These are phyloP conservation scores for Diplodia mutila DNA, from an alignment of 2,329 filamentous ascomycete genomes.

Conservation along the genomic window DNA sequence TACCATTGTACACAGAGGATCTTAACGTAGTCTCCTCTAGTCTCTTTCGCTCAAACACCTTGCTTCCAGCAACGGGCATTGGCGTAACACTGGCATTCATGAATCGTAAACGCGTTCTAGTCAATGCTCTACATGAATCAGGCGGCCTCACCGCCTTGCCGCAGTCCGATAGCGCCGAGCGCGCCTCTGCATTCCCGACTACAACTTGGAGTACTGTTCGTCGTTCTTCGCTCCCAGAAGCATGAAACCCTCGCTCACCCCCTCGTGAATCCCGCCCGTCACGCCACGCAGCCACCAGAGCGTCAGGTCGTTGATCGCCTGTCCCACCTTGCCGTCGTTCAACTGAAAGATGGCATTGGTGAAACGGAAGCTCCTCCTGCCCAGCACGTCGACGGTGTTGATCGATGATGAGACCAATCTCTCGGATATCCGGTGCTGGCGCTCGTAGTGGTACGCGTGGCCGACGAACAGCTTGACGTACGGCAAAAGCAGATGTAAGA, in stretches of 20 bases:
- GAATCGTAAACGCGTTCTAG: slow-evolving; percentile 7
- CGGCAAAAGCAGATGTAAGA: slow-evolving; percentile 64
- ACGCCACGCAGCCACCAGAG: slow-evolving; percentile 67
- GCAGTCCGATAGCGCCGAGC: neutral
- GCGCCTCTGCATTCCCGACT: neutral
- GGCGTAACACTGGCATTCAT: neutral
- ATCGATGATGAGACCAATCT: slow-evolving; percentile 58
- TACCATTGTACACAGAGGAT: neutral
- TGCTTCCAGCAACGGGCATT: neutral
- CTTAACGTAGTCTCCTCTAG: too few species aligned
- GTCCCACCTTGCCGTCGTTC: slow-evolving; percentile 67
- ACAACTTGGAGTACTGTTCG: slow-evolving; percentile 2
- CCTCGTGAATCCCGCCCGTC: slow-evolving; percentile 69
- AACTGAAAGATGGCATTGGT: slow-evolving; percentile 62
- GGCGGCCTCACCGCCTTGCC: neutral
- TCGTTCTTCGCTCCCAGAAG: slow-evolving; percentile 13
- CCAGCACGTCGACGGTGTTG: slow-evolving; percentile 57
- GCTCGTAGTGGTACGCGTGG: slow-evolving; percentile 64
- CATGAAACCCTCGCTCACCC: slow-evolving; percentile 58
- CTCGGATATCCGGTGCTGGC: slow-evolving; percentile 67
- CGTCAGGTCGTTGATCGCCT: slow-evolving; percentile 58
- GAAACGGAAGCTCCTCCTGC: slow-evolving; percentile 56
- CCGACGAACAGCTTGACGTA: slow-evolving; percentile 61
- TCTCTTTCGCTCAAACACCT: neutral
- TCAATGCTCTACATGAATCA: neutral